phyloP scores from a whole-genome alignment of 2,329 filamentous ascomycete species.

The Ophiostoma angusticollis region DNA sequence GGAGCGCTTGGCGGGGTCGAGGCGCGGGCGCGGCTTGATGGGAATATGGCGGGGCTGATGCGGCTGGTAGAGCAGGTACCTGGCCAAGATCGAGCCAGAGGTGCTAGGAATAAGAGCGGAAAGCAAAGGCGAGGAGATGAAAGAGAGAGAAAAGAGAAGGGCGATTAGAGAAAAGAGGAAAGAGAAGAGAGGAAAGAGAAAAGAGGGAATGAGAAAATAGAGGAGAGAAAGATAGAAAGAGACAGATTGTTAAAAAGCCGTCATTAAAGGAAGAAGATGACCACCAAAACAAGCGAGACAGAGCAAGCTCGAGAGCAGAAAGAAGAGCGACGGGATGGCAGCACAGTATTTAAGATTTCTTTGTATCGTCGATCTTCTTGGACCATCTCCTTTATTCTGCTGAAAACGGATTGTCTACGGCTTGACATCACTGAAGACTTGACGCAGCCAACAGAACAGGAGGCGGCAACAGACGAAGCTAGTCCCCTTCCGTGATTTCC shows the following conservation, averaged over 20 bases:
- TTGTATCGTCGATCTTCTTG: too few species aligned
- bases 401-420: too few species aligned
- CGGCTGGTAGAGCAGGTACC: background rate
- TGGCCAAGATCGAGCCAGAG: background rate
- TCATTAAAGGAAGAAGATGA: too few species aligned
- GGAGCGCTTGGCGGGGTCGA: conserved; percentile 4
- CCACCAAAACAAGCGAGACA: too few species aligned
- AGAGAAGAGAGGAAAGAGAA: background rate
- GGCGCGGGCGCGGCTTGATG: background rate
- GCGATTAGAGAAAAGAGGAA: background rate
- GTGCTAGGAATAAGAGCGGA: background rate
- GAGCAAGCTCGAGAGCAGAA: too few species aligned
- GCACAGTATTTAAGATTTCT: too few species aligned
- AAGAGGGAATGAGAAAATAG: background rate
- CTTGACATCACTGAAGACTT: too few species aligned
- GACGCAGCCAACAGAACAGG: too few species aligned
- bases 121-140: background rate
- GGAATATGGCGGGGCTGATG: conserved; percentile 5
- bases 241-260: background rate
- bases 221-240: background rate
- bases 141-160: background rate
- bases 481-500: too few species aligned
- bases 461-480: too few species aligned
- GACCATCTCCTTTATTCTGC: too few species aligned
- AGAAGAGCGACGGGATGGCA: too few species aligned